A percentile compares a stretch with the other conserved stretches of the same genome.
These are phyloP conservation scores for Clarkia xantiana DNA, from an alignment of 345 rosid species.

Conservation along the genomic window DNA sequence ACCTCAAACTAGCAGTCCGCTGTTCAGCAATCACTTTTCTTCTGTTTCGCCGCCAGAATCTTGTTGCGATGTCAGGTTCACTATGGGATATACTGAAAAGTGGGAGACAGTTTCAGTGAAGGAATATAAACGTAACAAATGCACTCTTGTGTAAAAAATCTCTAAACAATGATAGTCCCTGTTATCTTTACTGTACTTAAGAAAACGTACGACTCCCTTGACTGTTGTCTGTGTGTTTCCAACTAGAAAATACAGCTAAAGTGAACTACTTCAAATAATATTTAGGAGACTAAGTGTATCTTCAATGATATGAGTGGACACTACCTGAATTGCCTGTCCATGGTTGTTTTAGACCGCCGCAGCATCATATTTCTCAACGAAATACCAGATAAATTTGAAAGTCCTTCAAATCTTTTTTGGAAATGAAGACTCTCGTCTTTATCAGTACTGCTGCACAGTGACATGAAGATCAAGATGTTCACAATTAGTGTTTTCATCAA, in stretches of 20 bases:
- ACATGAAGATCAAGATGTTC: constrained; percentile 8
- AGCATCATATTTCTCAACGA: constrained; percentile 53
- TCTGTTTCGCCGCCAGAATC: constrained; percentile 82
- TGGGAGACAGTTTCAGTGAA: constrained; percentile 4
- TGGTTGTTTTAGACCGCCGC: constrained; percentile 6
- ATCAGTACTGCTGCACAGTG: constrained; percentile 49
- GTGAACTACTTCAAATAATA: too few relatives aligned
- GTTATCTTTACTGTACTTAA: too few relatives aligned
- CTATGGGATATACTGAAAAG: constrained; percentile 68
- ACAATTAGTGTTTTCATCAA: not conserved
- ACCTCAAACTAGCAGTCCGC: constrained; percentile 93
- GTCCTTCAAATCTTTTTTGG: constrained; percentile 47
- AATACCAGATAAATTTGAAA: constrained; percentile 53
- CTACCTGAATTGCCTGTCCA: constrained; percentile 70
- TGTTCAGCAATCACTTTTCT: constrained; percentile 89
- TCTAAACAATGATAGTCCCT: too few relatives aligned
- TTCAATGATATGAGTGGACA: not conserved
- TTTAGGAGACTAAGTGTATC: not conserved
- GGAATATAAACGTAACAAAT: constrained; percentile 1
- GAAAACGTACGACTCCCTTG: too few relatives aligned
- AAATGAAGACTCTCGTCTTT: constrained; percentile 59
- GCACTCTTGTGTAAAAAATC: not conserved
- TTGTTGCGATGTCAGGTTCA: constrained; percentile 79
- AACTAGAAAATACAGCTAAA: too few relatives aligned
- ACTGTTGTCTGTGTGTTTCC: too few relatives aligned